phyloP scores from a whole-genome alignment of 305 asterid species.

The Rubia balearica region DNA sequence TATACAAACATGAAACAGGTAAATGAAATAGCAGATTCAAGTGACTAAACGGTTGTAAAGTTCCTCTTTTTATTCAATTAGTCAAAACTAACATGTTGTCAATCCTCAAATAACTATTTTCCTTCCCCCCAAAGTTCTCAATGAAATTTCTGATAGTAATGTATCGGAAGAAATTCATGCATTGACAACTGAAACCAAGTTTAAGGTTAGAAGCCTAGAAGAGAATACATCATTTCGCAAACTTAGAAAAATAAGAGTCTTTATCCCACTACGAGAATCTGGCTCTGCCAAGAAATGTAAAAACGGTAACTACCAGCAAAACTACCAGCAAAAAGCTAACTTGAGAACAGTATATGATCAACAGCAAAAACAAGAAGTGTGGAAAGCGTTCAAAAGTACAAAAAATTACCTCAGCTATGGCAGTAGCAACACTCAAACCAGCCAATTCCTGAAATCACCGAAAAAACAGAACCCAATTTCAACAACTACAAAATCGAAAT shows the following conservation, averaged over 20 bases:
- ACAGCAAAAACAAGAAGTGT: background rate
- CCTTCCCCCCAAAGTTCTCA: background rate
- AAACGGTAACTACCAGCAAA: no score
- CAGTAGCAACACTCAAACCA: conserved; percentile 93
- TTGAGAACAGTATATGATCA: background rate
- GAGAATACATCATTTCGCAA: background rate
- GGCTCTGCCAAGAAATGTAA: no score
- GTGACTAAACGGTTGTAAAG: background rate
- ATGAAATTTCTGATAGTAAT: background rate
- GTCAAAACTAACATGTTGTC: background rate
- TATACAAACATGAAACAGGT: background rate
- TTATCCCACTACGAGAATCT: background rate
- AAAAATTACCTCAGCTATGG: conserved; percentile 66
- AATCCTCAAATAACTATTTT: background rate
- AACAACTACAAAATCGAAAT: conserved; percentile 9
- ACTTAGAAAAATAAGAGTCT: background rate
- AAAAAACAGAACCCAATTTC: conserved; percentile 9
- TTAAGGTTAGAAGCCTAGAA: background rate
- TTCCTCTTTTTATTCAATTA: background rate
- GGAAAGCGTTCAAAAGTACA: background rate
- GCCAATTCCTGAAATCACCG: conserved; percentile 71
- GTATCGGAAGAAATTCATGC: background rate
- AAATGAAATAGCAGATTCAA: background rate
- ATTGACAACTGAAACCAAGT: background rate
- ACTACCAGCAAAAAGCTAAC: background rate